Evolutionary conservation across 2,329 filamentous ascomycete species (phyloP).

Genomic region (Blastomyces emzantsi): DNA sequence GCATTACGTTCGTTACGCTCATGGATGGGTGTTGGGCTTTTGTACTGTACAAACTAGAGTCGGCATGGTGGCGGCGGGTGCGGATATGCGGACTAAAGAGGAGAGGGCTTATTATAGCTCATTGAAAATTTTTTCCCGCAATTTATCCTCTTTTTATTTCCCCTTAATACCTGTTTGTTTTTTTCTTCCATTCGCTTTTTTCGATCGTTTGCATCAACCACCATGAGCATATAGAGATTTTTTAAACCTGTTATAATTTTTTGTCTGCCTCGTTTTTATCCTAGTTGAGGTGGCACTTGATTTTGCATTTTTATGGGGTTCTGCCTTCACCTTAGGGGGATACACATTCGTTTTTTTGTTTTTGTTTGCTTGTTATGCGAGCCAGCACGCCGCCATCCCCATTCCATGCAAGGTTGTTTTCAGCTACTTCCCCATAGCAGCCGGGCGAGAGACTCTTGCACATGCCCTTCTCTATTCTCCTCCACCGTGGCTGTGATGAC

Average conservation of each 20-base stretch:
- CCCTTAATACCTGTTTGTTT: too few relatives aligned
- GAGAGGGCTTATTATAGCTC: neutral
- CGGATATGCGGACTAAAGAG: conserved; percentile 1
- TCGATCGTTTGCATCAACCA: neutral
- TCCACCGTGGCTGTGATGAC: too few relatives aligned
- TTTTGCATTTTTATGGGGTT: neutral
- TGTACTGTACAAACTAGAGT: conserved; percentile 1
- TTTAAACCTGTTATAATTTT: neutral
- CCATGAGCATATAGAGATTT: conserved; percentile 5
- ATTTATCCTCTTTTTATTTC: neutral
- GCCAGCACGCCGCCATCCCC: neutral
- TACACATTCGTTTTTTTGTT: conserved; percentile 30
- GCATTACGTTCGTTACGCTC: conserved; percentile 20
- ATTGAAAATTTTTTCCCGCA: neutral
- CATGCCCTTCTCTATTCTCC: too few relatives aligned
- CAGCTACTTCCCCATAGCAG: neutral
- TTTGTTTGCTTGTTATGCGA: neutral
- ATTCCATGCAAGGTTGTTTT: neutral
- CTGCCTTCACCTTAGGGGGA: neutral
- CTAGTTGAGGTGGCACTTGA: neutral
- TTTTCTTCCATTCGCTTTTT: neutral
- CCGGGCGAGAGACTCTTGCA: neutral
- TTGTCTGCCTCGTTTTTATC: neutral
- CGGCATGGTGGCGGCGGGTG: neutral
- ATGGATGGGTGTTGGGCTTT: conserved; percentile 4